phyloP scores from a whole-genome alignment of 2,329 filamentous ascomycete genomes.

The Trichoderma hamatum region DNA sequence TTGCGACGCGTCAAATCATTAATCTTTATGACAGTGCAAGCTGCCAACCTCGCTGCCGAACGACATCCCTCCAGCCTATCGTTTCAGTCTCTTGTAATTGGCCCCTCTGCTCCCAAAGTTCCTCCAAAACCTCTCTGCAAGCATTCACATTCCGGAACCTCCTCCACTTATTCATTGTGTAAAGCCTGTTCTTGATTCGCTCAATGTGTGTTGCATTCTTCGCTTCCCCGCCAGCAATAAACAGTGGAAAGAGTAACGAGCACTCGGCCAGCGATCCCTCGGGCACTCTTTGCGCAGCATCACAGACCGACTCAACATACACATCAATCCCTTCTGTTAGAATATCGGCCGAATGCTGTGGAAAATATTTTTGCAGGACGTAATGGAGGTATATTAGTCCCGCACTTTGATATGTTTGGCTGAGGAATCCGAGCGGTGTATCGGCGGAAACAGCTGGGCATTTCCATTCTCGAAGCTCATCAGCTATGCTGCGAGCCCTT shows the following conservation, averaged over 20 bases:
- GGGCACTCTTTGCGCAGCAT: not conserved
- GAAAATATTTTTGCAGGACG: not conserved
- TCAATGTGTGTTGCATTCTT: not conserved
- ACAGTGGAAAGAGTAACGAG: slow-evolving; percentile 2
- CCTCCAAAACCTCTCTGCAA: slow-evolving; percentile 2
- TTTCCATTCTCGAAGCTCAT: not conserved
- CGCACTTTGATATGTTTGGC: slow-evolving; percentile 12
- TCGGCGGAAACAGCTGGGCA: not conserved
- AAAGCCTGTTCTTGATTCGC: not conserved
- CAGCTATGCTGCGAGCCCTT: not conserved
- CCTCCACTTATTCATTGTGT: slow-evolving; percentile 1
- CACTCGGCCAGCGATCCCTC: slow-evolving; percentile 3
- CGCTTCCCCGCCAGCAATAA: slow-evolving; percentile 7
- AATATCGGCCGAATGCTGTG: not conserved
- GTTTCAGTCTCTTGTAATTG: not conserved
- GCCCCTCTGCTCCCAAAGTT: not conserved
- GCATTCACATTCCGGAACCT: slow-evolving; percentile 6
- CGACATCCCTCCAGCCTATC: slow-evolving; percentile 5
- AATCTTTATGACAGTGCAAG: not conserved
- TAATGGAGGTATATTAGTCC: slow-evolving; percentile 6
- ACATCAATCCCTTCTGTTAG: not conserved
- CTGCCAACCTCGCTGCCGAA: not conserved
- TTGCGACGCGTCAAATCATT: not conserved
- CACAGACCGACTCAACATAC: not conserved
- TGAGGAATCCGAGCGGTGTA: slow-evolving; percentile 2